Base-by-base conservation (phyloP, 2,329 filamentous ascomycete genomes). In the Conoideocrella luteorostrata region DNA sequence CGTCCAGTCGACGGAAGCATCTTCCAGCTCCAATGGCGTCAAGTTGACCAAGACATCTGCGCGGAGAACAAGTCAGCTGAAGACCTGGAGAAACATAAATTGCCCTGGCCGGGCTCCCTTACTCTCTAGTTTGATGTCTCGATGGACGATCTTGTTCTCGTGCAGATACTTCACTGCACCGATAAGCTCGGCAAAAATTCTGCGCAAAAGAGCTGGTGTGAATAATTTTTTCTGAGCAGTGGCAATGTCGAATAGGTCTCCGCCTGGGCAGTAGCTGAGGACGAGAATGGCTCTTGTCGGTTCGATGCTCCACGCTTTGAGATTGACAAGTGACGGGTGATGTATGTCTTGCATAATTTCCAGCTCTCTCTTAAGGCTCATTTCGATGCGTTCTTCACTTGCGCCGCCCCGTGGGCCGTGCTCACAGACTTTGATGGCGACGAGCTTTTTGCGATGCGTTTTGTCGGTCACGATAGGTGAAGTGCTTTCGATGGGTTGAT, bases 41-140 rank as follows among this genome's bases (percentile, higher is more conserved):
- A 95, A 73, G 59, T 95, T 97, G 56, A 97, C 85, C 23, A 98
- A 81, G 33, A 96, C 88, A 63, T 97, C 88, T 94, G 58, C 2
- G 7, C 26, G 5, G 13, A n/a, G 12, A 15, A 21, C 12, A 21
- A 10, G 24, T 28, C 26, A 23, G 12, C 15, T 7, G n/a, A n/a
- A n/a, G n/a, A n/a, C n/a, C n/a, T n/a, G n/a, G n/a, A n/a, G n/a
- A n/a, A n/a, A n/a, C n/a, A n/a, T n/a, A n/a, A n/a, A n/a, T n/a
- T n/a, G n/a, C n/a, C n/a, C n/a, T n/a, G n/a, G n/a, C n/a, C 11
- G 20, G 4, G 6, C 7, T 10, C 5, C 21, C 82, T 67, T 76
- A 93, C 87, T 78, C 72, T 98, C 93, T 47, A 98, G 82, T 68
- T 98, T 98, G 65, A 98, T 94, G 64, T 98, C 93, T 47, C 93